phyloP scores from a whole-genome alignment of 768 basidiomycete genomes.

The Kwoniella newhampshirensis region DNA sequence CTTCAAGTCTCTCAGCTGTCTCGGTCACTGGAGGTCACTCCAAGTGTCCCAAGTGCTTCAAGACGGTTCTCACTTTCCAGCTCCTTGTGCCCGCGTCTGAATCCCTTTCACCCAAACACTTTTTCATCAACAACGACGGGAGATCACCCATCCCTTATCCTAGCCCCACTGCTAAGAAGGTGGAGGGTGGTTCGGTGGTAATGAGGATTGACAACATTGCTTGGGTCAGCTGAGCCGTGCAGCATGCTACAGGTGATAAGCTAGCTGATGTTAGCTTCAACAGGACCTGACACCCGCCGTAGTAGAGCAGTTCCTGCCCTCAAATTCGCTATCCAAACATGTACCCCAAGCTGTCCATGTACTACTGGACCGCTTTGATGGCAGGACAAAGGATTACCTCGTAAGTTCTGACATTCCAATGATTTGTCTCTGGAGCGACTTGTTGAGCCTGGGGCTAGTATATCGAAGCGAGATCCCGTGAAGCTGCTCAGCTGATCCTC shows the following conservation, averaged over 20 bases:
- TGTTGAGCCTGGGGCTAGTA: conserved; percentile 24
- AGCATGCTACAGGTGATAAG: not conserved
- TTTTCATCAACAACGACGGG: no score
- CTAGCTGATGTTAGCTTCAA: not conserved
- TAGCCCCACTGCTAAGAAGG: not conserved
- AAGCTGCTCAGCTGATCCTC: conserved; percentile 36
- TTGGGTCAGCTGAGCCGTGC: conserved; percentile 31
- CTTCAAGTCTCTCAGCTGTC: conserved; percentile 34
- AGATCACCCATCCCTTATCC: no score
- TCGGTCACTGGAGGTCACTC: conserved; percentile 25
- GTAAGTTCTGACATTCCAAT: conserved; percentile 35
- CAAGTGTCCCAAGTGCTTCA: conserved; percentile 33
- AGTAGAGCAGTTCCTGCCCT: conserved; percentile 35
- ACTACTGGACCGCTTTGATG: conserved; percentile 39
- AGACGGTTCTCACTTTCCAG: conserved; percentile 17
- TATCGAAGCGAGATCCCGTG: conserved; percentile 32
- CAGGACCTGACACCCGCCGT: conserved; percentile 45
- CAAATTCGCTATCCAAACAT: conserved; percentile 20
- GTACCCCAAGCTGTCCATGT: conserved; percentile 41
- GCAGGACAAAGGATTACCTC: conserved; percentile 43
- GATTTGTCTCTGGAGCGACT: no score
- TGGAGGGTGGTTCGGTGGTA: conserved; percentile 6
- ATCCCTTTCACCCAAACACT: no score
- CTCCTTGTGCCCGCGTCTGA: not conserved
- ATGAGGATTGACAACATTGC: conserved; percentile 49